Evolutionary conservation across 305 asterid genomes (phyloP).

Genomic region (Solanum hybrid): DNA sequence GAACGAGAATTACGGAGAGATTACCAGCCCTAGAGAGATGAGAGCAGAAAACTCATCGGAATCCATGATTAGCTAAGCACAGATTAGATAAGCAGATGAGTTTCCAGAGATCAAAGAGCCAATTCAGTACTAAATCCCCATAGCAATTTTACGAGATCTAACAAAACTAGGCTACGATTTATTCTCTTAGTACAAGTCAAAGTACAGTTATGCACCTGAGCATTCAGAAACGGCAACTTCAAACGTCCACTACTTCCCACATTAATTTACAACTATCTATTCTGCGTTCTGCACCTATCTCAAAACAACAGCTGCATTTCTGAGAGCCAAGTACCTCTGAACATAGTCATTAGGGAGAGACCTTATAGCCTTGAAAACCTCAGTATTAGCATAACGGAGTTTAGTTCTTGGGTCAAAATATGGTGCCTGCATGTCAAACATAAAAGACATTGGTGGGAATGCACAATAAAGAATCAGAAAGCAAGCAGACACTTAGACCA

Average conservation of each 20-base stretch:
- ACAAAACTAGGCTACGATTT: not conserved
- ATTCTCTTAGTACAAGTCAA: not conserved
- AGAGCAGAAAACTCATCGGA: not conserved
- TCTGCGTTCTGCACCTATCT: constrained; percentile 26
- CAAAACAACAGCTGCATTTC: constrained; percentile 85
- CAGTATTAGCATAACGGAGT: constrained; percentile 76
- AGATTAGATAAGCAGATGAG: not conserved
- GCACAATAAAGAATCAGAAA: not conserved
- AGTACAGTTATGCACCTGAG: not conserved
- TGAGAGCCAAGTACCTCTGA: constrained; percentile 75
- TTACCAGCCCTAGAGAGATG: not conserved
- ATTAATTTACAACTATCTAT: not conserved
- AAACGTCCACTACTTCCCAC: not conserved
- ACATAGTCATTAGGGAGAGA: constrained; percentile 81
- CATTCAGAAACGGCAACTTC: not conserved
- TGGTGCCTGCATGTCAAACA: constrained; percentile 54
- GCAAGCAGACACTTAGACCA: not conserved
- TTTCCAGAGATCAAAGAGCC: not conserved
- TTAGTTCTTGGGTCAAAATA: constrained; percentile 90
- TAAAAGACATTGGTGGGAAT: not conserved
- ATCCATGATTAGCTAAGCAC: not conserved
- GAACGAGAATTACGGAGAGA: not conserved
- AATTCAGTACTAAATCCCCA: not conserved
- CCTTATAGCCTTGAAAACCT: constrained; percentile 68
- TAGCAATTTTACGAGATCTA: not conserved